phyloP scores from a whole-genome alignment of 2,329 filamentous ascomycete species.

The Pseudopyrenochaeta lycopersici region DNA sequence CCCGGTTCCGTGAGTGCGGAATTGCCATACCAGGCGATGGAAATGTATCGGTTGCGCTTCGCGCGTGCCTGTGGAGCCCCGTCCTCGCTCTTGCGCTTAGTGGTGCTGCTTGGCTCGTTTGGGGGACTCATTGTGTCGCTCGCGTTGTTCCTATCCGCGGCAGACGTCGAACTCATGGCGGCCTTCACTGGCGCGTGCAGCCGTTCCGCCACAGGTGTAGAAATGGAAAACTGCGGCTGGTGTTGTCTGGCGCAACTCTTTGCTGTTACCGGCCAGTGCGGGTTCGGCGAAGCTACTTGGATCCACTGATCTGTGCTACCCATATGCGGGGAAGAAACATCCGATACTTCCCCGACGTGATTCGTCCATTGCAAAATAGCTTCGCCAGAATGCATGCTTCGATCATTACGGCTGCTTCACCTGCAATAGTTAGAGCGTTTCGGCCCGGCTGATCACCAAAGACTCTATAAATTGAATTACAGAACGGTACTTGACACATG shows the following conservation, averaged over 20 bases:
- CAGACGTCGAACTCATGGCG: slow-evolving; percentile 22
- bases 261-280: slow-evolving; percentile 18
- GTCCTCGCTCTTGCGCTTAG: slow-evolving; percentile 58
- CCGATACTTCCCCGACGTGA: not conserved
- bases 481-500: no score
- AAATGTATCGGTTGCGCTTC: slow-evolving; percentile 74
- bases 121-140: slow-evolving; percentile 46
- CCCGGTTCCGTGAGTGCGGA: slow-evolving; percentile 36
- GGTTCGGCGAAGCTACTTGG: slow-evolving; percentile 3
- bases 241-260: not conserved
- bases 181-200: slow-evolving; percentile 7
- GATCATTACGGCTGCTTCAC: no score
- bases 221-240: not conserved
- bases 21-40: slow-evolving; percentile 67
- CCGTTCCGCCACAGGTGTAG: slow-evolving; percentile 17
- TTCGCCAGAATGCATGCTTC: no score
- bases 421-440: no score
- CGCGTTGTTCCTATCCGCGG: slow-evolving; percentile 30
- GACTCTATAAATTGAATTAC: no score
- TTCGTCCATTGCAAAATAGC: not conserved
- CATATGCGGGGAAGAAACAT: slow-evolving; percentile 12
- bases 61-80: slow-evolving; percentile 60
- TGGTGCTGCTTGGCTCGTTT: slow-evolving; percentile 28
- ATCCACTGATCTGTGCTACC: slow-evolving; percentile 1
- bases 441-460: not conserved